phyloP scores from a whole-genome alignment of 148 eudicot genomes.

The Vaccinium darrowii region DNA sequence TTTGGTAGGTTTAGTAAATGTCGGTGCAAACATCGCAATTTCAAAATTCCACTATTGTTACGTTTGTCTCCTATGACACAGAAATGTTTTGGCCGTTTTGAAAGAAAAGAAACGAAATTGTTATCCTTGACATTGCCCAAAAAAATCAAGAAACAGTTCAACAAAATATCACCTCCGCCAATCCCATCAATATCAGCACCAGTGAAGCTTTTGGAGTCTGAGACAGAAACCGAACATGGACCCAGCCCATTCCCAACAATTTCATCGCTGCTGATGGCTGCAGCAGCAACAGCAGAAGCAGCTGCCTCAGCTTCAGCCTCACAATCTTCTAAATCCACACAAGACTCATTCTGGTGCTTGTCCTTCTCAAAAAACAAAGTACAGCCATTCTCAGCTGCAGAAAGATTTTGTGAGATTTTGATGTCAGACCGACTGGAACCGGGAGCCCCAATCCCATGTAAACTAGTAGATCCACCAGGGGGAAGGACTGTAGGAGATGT shows the following conservation, averaged over 20 bases:
- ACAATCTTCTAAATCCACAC: constrained; percentile 53
- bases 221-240: constrained; percentile 29
- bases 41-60: not conserved
- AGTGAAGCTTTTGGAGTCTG: constrained; percentile 44
- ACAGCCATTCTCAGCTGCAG: constrained; percentile 37
- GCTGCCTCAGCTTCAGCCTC: constrained; percentile 87
- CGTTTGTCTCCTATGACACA: not conserved
- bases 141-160: not conserved
- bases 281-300: constrained; percentile 89
- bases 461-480: constrained; percentile 48
- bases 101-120: not conserved
- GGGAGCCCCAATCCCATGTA: constrained; percentile 58
- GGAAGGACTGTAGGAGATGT: constrained; percentile 79
- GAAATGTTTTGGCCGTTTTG: not conserved
- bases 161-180: constrained; percentile 27
- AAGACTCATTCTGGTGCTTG: constrained; percentile 45
- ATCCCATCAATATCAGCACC: constrained; percentile 45
- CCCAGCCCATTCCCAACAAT: constrained; percentile 47
- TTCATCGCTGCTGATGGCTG: constrained; percentile 79
- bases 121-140: not conserved
- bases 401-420: constrained; percentile 41
- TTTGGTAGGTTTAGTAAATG: not conserved
- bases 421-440: constrained; percentile 57
- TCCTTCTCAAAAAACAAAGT: constrained; percentile 57
- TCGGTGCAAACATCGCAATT: not conserved